phyloP scores from a whole-genome alignment of 1,139 yeast genomes.

The Geotrichum histeridarum region DNA sequence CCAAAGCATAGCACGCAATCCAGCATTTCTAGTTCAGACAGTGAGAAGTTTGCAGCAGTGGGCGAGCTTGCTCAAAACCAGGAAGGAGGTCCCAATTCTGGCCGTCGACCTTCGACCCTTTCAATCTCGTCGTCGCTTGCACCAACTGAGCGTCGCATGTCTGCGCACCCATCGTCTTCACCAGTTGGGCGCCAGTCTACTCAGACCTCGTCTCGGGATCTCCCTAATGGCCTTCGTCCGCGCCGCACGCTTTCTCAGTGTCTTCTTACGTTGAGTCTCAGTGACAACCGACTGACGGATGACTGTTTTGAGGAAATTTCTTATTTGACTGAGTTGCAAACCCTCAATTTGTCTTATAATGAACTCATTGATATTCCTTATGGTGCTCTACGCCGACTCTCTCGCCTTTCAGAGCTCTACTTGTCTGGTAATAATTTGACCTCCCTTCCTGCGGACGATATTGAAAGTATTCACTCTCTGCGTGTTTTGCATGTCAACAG shows the following conservation, averaged over 20 bases:
- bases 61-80: conserved; percentile 8
- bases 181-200: neutral
- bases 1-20: conserved; percentile 42
- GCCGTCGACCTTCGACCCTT: conserved; percentile 24
- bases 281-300: conserved; percentile 81
- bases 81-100: neutral
- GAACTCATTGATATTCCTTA: conserved; percentile 75
- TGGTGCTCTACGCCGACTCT: conserved; percentile 59
- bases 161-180: conserved; percentile 7
- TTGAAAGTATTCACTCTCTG: conserved; percentile 56
- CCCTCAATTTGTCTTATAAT: conserved; percentile 76
- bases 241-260: conserved; percentile 34
- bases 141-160: conserved; percentile 6
- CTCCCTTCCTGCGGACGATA: conserved; percentile 79
- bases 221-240: conserved; percentile 8
- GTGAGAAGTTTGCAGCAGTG: conserved; percentile 12
- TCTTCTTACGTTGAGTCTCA: conserved; percentile 55
- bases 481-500: conserved; percentile 67
- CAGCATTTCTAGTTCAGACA: conserved; percentile 14
- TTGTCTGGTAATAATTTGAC: conserved; percentile 79
- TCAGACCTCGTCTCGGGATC: neutral
- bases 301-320: conserved; percentile 69
- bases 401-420: conserved; percentile 58
- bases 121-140: conserved; percentile 23
- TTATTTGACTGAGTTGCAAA: conserved; percentile 52